These are phyloP conservation scores for Penicillium parvum DNA, from an alignment of 495 filamentous ascomycete species.

Conservation along the genomic window DNA sequence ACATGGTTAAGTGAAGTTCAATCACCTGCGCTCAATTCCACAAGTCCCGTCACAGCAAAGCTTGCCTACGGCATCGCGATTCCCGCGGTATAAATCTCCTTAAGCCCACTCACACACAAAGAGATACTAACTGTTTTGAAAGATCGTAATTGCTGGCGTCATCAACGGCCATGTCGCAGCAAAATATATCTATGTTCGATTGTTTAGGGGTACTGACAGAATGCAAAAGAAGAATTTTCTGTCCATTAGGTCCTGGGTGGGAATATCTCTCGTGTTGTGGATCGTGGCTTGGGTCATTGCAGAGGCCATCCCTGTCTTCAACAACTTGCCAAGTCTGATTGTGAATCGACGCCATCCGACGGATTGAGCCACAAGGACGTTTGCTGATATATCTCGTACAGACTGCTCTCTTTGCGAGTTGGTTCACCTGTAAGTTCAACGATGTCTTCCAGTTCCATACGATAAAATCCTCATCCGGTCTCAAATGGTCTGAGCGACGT, in stretches of 20 bases:
- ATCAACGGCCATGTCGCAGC: neutral
- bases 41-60: slow-evolving; percentile 53
- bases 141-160: neutral
- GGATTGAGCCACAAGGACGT: neutral
- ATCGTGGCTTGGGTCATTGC: slow-evolving; percentile 8
- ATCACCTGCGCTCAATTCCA: slow-evolving; percentile 63
- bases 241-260: slow-evolving; percentile 6
- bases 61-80: slow-evolving; percentile 67
- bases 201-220: slow-evolving; percentile 2
- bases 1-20: slow-evolving; percentile 50
- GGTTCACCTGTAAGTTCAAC: slow-evolving; percentile 35
- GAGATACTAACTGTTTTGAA: neutral
- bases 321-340: slow-evolving; percentile 6
- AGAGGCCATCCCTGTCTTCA: slow-evolving; percentile 6
- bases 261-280: slow-evolving; percentile 1
- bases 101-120: no score
- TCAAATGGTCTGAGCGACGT: slow-evolving; percentile 31
- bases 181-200: neutral
- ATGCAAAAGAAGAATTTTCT: slow-evolving; percentile 1
- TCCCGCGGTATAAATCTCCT: slow-evolving; percentile 50
- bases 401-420: slow-evolving; percentile 35
- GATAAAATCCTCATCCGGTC: slow-evolving; percentile 36
- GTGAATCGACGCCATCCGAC: neutral
- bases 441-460: slow-evolving; percentile 14
- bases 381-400: slow-evolving; percentile 24